Conservation (phyloP, 2,329 filamentous ascomycete genomes). For the Pseudocercospora crystallina region DNA sequence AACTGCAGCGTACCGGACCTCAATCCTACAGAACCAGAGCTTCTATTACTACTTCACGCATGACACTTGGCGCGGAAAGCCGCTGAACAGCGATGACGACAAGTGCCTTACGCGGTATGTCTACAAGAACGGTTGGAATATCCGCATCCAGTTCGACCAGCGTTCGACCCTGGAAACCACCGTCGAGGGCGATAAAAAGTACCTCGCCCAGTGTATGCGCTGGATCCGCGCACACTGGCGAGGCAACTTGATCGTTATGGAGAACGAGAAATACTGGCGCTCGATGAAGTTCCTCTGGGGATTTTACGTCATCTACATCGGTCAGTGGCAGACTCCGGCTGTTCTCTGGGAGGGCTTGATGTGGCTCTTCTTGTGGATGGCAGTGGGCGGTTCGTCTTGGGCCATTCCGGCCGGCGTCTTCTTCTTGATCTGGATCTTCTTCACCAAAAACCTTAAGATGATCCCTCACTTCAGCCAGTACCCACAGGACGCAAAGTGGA, state of each 20-base stretch:
- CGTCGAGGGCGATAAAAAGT: constrained; percentile 53
- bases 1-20: constrained; percentile 53
- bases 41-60: constrained; percentile 50
- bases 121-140: constrained; percentile 51
- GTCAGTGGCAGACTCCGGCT: constrained; percentile 57
- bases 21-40: constrained; percentile 46
- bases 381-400: constrained; percentile 16
- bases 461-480: constrained; percentile 53
- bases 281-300: constrained; percentile 49
- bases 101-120: constrained; percentile 61
- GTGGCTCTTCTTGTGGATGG: constrained; percentile 35
- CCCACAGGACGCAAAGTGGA: constrained; percentile 52
- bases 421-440: constrained; percentile 49
- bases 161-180: constrained; percentile 54
- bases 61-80: constrained; percentile 53
- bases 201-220: constrained; percentile 53
- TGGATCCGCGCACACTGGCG: constrained; percentile 62
- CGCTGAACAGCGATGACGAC: constrained; percentile 59
- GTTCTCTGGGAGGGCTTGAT: constrained; percentile 53
- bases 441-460: constrained; percentile 60
- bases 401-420: constrained; percentile 7
- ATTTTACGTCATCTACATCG: constrained; percentile 57
- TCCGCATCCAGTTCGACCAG: constrained; percentile 55
- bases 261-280: constrained; percentile 35
- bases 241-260: constrained; percentile 53